Evolutionary conservation across 495 filamentous ascomycete species (phyloP), one percentile per base, ranked within the genome.

Genomic region (Aspergillus mulundensis): DNA sequence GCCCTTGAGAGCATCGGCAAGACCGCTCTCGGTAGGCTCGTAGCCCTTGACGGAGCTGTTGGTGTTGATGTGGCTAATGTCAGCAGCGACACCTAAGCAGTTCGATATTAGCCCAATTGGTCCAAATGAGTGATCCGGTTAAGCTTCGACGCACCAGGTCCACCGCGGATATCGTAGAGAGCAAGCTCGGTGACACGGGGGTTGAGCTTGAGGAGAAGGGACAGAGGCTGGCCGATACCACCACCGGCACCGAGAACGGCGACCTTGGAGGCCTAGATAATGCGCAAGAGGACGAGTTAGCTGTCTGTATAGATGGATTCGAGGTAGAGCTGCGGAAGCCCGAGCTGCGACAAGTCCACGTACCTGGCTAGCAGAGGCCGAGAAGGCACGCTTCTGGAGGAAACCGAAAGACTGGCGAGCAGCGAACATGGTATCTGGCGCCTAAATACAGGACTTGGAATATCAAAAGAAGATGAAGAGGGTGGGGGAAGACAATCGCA

Each of bases 11-110:
- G 85, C 84, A 62, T 80, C 80, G 66, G 81, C 82, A 32, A 97
- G 84, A 61, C 90, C 91, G 51, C 81, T 77, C 48, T 84, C 77
- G 56, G 84, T 88, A 53, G 90, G 81, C 56, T 88, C 84, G 75
- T 95, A 96, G 68, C 94, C 94, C 58, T 78, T 90, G 70, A 97
- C 94, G 57, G 72, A 87, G 83, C 88, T 93, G 85, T 95, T 96
- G 73, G 95, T 97, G 84, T 97, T 97, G 83, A 97, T 91, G 81
- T 98, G 94, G 66, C 88, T 87, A 71, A 97, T 81, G 75, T 98
- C 94, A 71, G 95, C 94, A 61, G 93, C 94, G 75, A 98, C 94
- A 87, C 92, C 92, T 96, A 62, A 23, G 38, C 43, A 55, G 42
- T 11, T 40, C 15, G 15, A 21, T 6, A 46, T 62, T 39, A 62